Percentiles rank a stretch among this genome's conserved stretches.
Conservation (phyloP, 2,329 filamentous ascomycete species). For the Pseudogymnoascus sp. region DNA sequence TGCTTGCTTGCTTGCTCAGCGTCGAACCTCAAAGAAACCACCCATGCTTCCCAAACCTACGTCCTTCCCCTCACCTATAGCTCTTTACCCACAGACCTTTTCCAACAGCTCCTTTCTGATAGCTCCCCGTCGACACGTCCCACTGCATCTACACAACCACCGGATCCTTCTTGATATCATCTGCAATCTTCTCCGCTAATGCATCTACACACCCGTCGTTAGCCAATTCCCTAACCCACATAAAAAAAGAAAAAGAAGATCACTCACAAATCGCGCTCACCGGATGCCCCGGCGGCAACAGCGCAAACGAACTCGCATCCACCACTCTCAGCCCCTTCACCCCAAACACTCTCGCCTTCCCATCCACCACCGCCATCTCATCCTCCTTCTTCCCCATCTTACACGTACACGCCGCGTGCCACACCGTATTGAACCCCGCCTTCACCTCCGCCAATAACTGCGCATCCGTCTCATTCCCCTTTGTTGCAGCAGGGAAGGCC, state of each 20-base stretch:
- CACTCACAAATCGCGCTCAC: constrained; percentile 32
- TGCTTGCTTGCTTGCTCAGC: neutral
- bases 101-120: neutral
- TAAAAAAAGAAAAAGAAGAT: neutral
- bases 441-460: constrained; percentile 16
- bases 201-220: constrained; percentile 25
- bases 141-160: neutral
- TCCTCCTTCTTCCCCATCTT: constrained; percentile 13
- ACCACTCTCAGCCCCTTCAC: constrained; percentile 14
- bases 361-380: constrained; percentile 13
- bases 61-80: neutral
- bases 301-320: constrained; percentile 11
- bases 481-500: neutral
- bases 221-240: neutral
- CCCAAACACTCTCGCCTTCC: constrained; percentile 11
- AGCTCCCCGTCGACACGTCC: neutral
- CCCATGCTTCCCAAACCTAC: neutral
- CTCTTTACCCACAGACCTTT: neutral
- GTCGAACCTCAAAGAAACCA: neutral
- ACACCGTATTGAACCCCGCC: neutral
- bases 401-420: constrained; percentile 12
- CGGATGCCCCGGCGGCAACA: constrained; percentile 33
- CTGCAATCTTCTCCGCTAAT: constrained; percentile 36
- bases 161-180: constrained; percentile 16
- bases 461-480: constrained; percentile 19